phyloP scores from a whole-genome alignment of 2,329 filamentous ascomycete genomes.

The Penicillium sp. region DNA sequence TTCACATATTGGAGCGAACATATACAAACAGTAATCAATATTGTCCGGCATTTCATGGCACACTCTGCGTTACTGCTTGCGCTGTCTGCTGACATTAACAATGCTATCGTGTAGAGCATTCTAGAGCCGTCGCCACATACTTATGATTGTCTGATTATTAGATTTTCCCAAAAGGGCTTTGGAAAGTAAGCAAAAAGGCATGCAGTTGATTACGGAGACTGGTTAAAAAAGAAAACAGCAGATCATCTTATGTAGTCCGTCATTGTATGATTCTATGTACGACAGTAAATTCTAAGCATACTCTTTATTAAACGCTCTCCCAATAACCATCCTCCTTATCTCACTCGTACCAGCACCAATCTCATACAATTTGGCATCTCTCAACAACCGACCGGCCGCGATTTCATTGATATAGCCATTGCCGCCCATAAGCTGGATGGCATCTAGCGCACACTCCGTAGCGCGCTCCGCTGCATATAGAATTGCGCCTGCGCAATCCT shows the following conservation, averaged over 20 bases:
- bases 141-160: neutral
- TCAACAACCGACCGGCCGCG: slow-evolving; percentile 75
- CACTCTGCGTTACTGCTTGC: no score
- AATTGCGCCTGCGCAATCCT: slow-evolving; percentile 93
- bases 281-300: slow-evolving; percentile 44
- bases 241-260: no score
- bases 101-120: no score
- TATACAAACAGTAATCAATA: no score
- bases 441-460: slow-evolving; percentile 49
- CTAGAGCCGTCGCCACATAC: no score
- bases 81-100: no score
- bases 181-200: neutral
- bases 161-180: neutral
- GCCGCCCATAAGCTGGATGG: slow-evolving; percentile 87
- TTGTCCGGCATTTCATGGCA: no score
- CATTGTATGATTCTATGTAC: neutral
- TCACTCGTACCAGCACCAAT: slow-evolving; percentile 96
- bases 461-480: slow-evolving; percentile 71
- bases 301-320: slow-evolving; percentile 84
- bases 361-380: slow-evolving; percentile 82
- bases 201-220: no score
- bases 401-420: slow-evolving; percentile 98
- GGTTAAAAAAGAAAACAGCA: no score
- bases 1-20: no score
- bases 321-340: slow-evolving; percentile 90